A percentile compares a stretch with the other conserved stretches of the same genome.
Conservation (phyloP, 345 rosid species). For the Moringa oleifera region DNA sequence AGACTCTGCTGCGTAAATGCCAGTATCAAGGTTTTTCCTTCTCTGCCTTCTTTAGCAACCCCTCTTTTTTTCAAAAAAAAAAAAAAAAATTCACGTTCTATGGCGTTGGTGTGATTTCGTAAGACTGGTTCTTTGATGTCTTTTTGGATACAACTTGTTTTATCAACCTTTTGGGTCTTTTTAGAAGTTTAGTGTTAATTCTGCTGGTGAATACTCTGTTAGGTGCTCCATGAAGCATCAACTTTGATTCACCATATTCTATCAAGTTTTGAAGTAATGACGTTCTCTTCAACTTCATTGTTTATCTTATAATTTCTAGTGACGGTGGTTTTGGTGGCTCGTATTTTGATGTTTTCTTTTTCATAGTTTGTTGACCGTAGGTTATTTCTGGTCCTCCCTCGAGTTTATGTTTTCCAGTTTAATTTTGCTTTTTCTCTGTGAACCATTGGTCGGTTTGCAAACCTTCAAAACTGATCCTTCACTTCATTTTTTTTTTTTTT, state of each 20-base stretch:
- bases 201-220: not conserved
- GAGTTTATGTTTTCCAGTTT: not conserved
- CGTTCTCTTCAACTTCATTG: not conserved
- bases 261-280: not conserved
- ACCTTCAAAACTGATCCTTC: not conserved
- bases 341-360: too few relatives aligned
- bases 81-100: too few relatives aligned
- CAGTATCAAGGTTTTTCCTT: constrained; percentile 50
- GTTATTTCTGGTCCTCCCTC: not conserved
- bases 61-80: not conserved
- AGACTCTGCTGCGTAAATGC: constrained; percentile 50
- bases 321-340: not conserved
- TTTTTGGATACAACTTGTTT: too few relatives aligned
- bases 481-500: not conserved
- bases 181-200: not conserved
- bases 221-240: too few relatives aligned
- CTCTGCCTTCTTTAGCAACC: not conserved
- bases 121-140: too few relatives aligned
- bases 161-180: not conserved
- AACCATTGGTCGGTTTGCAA: not conserved
- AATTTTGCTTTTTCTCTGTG: not conserved
- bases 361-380: too few relatives aligned
- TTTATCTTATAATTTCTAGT: not conserved
- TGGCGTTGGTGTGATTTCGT: not conserved
- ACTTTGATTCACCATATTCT: too few relatives aligned